These are phyloP conservation scores for Penicillium macrosclerotiorum DNA, from an alignment of 495 filamentous ascomycete genomes.

Conservation along the genomic window DNA sequence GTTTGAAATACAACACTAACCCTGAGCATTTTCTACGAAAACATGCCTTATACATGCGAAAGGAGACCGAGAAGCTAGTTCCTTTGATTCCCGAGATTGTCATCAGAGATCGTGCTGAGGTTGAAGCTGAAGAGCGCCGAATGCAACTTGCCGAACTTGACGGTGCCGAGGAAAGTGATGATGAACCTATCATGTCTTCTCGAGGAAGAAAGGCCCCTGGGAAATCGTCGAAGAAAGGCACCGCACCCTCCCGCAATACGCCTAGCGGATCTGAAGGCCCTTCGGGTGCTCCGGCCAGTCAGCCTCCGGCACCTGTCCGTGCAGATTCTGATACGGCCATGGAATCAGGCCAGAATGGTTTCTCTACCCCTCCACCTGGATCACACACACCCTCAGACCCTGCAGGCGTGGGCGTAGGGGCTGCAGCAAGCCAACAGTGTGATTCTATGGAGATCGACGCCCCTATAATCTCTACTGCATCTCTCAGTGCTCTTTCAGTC, in stretches of 20 bases:
- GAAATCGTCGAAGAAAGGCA: slow-evolving; percentile 69
- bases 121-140: slow-evolving; percentile 92
- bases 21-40: slow-evolving; percentile 83
- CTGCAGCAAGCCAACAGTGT: slow-evolving; percentile 65
- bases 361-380: slow-evolving; percentile 74
- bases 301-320: slow-evolving; percentile 50
- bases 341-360: slow-evolving; percentile 77
- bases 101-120: slow-evolving; percentile 86
- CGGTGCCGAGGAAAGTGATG: slow-evolving; percentile 86
- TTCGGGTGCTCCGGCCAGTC: slow-evolving; percentile 54
- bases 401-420: slow-evolving; percentile 58
- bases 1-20: slow-evolving; percentile 91
- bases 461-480: slow-evolving; percentile 55
- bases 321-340: slow-evolving; percentile 62
- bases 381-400: slow-evolving; percentile 75
- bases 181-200: slow-evolving; percentile 98
- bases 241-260: slow-evolving; percentile 68
- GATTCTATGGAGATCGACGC: slow-evolving; percentile 84
- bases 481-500: slow-evolving; percentile 47
- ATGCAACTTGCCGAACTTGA: slow-evolving; percentile 74
- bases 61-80: slow-evolving; percentile 92
- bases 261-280: slow-evolving; percentile 69
- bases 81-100: slow-evolving; percentile 91
- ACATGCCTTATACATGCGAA: slow-evolving; percentile 93
- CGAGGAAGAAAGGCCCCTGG: slow-evolving; percentile 86